Evolutionary conservation across 176 grass and related monocot genomes (phyloP).

Genomic region (sorghum (Sorghum bicolor)): DNA sequence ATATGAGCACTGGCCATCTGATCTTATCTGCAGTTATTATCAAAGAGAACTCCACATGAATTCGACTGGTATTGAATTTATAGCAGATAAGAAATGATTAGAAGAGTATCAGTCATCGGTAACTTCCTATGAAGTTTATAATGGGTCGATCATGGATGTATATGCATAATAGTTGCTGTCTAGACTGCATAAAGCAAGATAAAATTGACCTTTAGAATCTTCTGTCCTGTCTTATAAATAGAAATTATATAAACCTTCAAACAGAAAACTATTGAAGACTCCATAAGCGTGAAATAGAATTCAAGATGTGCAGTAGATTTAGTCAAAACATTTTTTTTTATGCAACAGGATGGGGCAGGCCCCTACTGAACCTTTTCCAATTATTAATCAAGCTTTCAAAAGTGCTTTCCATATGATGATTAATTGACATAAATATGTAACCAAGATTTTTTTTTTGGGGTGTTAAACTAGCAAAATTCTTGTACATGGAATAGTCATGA

Average conservation of each 20-base stretch:
- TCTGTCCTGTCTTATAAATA: background rate
- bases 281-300: background rate
- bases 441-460: background rate
- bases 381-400: background rate
- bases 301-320: background rate
- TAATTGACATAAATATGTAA: background rate
- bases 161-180: background rate
- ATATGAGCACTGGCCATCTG: constrained; percentile 79
- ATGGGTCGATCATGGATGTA: background rate
- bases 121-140: background rate
- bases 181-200: background rate
- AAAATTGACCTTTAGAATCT: background rate
- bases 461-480: background rate
- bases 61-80: background rate
- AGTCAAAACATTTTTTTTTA: background rate
- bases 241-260: background rate
- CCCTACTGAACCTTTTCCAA: background rate
- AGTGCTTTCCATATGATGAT: background rate
- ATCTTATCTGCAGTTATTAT: constrained; percentile 56
- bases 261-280: background rate
- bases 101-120: background rate
- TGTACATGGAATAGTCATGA: background rate
- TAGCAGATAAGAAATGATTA: background rate
- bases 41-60: background rate
- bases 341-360: background rate